Conservation (phyloP, 352 stramenopile species). For the Nothophytophthora sp. region DNA sequence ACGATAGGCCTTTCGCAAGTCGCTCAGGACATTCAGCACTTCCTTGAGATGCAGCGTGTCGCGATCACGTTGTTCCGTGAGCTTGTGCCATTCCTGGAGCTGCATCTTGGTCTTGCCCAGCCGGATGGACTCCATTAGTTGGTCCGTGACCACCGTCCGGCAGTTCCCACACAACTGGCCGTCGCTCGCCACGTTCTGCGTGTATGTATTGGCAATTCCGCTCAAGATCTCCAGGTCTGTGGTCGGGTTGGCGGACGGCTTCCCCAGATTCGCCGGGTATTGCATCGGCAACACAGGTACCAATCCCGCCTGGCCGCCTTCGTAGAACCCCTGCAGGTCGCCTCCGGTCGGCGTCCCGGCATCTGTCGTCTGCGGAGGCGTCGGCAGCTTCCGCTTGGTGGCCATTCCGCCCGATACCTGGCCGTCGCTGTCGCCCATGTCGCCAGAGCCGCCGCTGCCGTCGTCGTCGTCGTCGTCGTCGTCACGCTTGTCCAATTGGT, state of each 20-base stretch:
- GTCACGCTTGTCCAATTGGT: slow-evolving; percentile 25
- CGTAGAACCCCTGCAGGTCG: slow-evolving; percentile 70
- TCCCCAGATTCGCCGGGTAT: slow-evolving; percentile 37
- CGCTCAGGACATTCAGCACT: slow-evolving; percentile 46
- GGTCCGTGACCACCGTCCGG: slow-evolving; percentile 63
- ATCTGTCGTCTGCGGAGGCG: slow-evolving; percentile 18
- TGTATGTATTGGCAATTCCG: slow-evolving; percentile 85
- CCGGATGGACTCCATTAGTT: slow-evolving; percentile 79
- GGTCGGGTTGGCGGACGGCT: slow-evolving; percentile 32
- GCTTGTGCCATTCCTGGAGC: slow-evolving; percentile 50
- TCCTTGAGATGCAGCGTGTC: slow-evolving; percentile 69
- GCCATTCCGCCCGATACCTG: slow-evolving; percentile 24
- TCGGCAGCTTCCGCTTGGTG: slow-evolving; percentile 60
- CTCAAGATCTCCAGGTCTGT: slow-evolving; percentile 83
- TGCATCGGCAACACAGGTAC: slow-evolving; percentile 67
- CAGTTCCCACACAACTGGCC: slow-evolving; percentile 64
- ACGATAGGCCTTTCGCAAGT: slow-evolving; percentile 54
- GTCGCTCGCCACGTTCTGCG: slow-evolving; percentile 46
- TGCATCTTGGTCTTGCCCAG: slow-evolving; percentile 71
- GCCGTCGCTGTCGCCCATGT: slow-evolving; percentile 13
- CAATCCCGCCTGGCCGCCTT: slow-evolving; percentile 36
- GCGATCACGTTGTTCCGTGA: slow-evolving; percentile 62
- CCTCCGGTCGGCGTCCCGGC: slow-evolving; percentile 4
- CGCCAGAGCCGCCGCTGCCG: slow-evolving; percentile 12
- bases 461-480: slow-evolving; percentile 26